A percentile compares a stretch with the other conserved stretches of the same genome.
Evolutionary conservation across 2,329 filamentous ascomycete genomes (phyloP).

Genomic region (Aspergillus persii): DNA sequence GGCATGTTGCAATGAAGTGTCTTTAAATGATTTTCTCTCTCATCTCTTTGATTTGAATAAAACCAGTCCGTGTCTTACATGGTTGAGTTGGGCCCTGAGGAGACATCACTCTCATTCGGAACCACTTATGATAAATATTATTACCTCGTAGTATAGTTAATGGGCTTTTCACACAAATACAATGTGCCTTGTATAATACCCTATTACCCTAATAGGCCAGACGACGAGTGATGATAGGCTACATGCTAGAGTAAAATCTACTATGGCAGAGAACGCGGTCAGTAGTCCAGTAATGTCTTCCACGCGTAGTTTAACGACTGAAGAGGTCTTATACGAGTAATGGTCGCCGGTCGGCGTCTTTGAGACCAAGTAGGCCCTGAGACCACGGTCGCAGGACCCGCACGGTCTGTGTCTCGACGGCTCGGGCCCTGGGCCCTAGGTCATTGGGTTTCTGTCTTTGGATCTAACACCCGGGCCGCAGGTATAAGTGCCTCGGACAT

Average conservation of each 20-base stretch:
- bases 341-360: neutral
- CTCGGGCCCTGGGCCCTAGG: neutral
- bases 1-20: neutral
- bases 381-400: neutral
- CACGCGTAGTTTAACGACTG: neutral
- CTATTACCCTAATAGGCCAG: neutral
- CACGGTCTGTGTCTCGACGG: neutral
- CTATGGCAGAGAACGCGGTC: neutral
- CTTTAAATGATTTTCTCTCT: no score
- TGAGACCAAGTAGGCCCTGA: neutral
- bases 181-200: neutral
- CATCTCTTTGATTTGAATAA: no score
- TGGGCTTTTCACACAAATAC: neutral
- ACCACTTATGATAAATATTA: no score
- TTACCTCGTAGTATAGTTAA: neutral
- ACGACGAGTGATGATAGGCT: neutral
- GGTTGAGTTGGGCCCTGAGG: no score
- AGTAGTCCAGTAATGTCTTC: neutral
- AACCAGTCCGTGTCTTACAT: no score
- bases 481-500: neutral
- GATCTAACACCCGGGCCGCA: neutral
- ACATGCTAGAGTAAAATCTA: neutral
- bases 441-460: neutral
- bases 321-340: neutral
- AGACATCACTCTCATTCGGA: no score